Conservation (phyloP, 345 rosid species). For the Melastoma malabathricum region DNA sequence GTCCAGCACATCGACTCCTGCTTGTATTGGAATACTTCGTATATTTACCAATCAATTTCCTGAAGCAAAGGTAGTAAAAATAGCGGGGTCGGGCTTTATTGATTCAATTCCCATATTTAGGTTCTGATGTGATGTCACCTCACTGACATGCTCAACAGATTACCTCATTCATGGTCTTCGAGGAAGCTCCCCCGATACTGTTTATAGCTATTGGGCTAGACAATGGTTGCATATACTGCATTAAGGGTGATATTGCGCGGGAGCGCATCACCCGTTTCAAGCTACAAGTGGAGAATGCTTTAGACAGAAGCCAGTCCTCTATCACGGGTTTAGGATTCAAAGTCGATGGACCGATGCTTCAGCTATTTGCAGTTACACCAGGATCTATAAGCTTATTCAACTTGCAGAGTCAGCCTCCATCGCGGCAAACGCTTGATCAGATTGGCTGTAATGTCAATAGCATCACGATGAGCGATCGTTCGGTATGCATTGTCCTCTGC, state of each 20-base stretch:
- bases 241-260: conserved; percentile 93
- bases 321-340: conserved; percentile 76
- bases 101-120: background rate
- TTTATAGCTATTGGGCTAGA: conserved; percentile 86
- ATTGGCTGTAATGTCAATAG: conserved; percentile 56
- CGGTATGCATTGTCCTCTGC: conserved; percentile 25
- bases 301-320: conserved; percentile 26
- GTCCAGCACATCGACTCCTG: conserved; percentile 57
- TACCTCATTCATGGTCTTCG: conserved; percentile 78
- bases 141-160: conserved; percentile 27
- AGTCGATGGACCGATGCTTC: conserved; percentile 84
- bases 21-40: conserved; percentile 75
- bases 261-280: conserved; percentile 83
- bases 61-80: conserved; percentile 68
- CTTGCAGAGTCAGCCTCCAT: conserved; percentile 68
- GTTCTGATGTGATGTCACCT: conserved; percentile 12
- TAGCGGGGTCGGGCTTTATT: background rate
- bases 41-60: conserved; percentile 92
- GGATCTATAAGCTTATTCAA: conserved; percentile 59
- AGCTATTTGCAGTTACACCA: conserved; percentile 71
- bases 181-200: conserved; percentile 91
- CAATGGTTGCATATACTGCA: conserved; percentile 73
- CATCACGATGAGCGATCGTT: conserved; percentile 88
- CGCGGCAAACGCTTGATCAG: conserved; percentile 67
- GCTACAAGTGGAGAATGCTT: conserved; percentile 55